Evolutionary conservation across 2,329 filamentous ascomycete genomes (phyloP).

Genomic region (Diaporthe longicolla): DNA sequence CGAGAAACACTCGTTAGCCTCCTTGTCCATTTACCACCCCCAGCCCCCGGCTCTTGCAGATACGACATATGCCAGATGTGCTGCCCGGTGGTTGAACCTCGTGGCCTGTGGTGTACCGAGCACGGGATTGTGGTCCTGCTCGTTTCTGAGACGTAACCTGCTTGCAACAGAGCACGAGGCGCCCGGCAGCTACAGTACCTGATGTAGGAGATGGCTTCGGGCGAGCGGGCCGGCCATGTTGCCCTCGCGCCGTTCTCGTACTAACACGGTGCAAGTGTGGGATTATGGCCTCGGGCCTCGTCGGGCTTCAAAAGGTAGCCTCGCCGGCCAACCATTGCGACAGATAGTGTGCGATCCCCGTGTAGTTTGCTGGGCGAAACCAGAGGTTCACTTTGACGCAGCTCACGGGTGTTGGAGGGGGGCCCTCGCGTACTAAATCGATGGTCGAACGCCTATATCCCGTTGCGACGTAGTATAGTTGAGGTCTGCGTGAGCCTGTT

Average conservation of each 20-base stretch:
- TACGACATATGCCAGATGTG: not conserved
- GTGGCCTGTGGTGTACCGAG: not conserved
- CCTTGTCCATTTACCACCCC: not conserved
- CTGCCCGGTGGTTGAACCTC: not conserved
- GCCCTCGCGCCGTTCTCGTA: not conserved
- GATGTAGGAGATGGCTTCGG: not conserved
- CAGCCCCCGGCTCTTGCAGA: conserved; percentile 13
- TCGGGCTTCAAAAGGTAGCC: not conserved
- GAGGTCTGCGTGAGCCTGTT: not conserved
- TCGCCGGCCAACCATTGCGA: not conserved
- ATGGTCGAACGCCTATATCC: no score
- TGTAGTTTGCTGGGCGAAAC: no score
- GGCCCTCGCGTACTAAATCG: no score
- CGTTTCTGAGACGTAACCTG: not conserved
- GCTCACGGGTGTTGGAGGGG: no score
- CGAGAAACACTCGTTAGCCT: conserved; percentile 15
- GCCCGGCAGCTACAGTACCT: not conserved
- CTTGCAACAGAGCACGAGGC: not conserved
- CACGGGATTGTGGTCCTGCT: not conserved
- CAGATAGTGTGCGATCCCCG: not conserved
- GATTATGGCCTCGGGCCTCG: not conserved
- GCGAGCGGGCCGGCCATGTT: not conserved
- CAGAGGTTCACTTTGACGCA: no score
- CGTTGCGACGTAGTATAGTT: no score
- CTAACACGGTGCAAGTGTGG: not conserved